These are phyloP conservation scores for Thalassiosira profunda DNA, from an alignment of 108 stramenopile species.

Conservation along the genomic window DNA sequence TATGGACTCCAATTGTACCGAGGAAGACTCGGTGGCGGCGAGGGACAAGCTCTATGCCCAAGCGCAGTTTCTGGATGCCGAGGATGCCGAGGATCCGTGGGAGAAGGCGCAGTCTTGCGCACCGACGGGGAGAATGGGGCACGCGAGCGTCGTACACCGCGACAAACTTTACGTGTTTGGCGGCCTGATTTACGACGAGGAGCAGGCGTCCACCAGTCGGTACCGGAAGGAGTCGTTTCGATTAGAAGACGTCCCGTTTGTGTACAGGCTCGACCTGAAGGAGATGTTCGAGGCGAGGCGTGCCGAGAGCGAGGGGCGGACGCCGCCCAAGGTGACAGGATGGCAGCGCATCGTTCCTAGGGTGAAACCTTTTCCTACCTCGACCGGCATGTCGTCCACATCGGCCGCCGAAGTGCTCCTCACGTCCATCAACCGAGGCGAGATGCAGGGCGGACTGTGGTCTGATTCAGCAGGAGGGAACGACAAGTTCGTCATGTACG, in stretches of 20 bases:
- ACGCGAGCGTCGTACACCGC: slow-evolving; percentile 34
- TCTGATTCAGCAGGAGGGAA: background rate
- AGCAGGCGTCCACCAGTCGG: slow-evolving; percentile 9
- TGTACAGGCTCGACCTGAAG: slow-evolving; percentile 37
- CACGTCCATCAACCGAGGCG: slow-evolving; percentile 46
- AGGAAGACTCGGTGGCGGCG: slow-evolving; percentile 7
- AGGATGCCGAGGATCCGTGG: slow-evolving; percentile 28
- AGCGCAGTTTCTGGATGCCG: slow-evolving; percentile 19
- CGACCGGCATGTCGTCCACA: background rate
- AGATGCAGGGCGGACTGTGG: slow-evolving; percentile 57
- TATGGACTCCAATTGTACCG: slow-evolving; percentile 19
- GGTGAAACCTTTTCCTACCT: slow-evolving; percentile 26
- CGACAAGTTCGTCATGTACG: slow-evolving; percentile 50
- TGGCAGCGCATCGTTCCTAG: slow-evolving; percentile 50
- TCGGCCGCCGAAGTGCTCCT: slow-evolving; percentile 42
- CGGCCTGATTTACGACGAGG: slow-evolving; percentile 49
- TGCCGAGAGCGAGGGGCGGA: background rate
- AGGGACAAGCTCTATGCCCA: slow-evolving; percentile 28
- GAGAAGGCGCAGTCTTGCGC: slow-evolving; percentile 23
- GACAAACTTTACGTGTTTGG: slow-evolving; percentile 56
- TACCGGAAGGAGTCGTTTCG: slow-evolving; percentile 30
- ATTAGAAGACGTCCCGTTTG: slow-evolving; percentile 45
- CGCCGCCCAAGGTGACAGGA: slow-evolving; percentile 20
- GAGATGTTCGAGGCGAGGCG: slow-evolving; percentile 33
- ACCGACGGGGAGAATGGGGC: slow-evolving; percentile 51